Evolutionary conservation across 108 stramenopile species (phyloP).

Genomic region (Pinguiococcus pyrenoidosus): DNA sequence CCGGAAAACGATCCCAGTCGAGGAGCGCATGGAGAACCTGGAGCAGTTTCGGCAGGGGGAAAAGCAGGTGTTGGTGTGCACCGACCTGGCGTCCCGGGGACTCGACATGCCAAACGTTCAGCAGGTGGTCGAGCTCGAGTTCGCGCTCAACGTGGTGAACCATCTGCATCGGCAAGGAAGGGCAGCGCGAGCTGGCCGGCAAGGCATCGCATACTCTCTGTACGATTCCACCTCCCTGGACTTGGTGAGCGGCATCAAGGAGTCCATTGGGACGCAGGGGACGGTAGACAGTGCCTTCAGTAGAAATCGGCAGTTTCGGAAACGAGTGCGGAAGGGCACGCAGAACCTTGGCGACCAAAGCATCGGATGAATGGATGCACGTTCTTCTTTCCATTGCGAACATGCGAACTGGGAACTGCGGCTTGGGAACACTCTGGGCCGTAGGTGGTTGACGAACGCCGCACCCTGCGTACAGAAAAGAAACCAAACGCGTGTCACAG

Average conservation of each 20-base stretch:
- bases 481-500: too few relatives aligned
- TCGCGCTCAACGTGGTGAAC: conserved; percentile 31
- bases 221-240: neutral
- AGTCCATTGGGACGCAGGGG: too few relatives aligned
- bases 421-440: too few relatives aligned
- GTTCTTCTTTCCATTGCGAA: too few relatives aligned
- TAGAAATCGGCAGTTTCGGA: too few relatives aligned
- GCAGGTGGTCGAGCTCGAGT: conserved; percentile 28
- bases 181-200: conserved; percentile 3
- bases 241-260: neutral
- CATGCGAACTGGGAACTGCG: too few relatives aligned
- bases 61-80: conserved; percentile 27
- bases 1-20: conserved; percentile 61
- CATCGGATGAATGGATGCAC: too few relatives aligned
- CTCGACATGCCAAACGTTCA: conserved; percentile 28
- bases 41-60: conserved; percentile 48
- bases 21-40: conserved; percentile 62
- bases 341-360: too few relatives aligned
- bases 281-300: too few relatives aligned
- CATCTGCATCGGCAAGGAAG: conserved; percentile 3
- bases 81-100: conserved; percentile 26
- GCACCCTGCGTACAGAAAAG: too few relatives aligned
- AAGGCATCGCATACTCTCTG: neutral
- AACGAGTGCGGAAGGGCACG: too few relatives aligned
- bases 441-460: too few relatives aligned